A percentile compares a stretch with the other conserved stretches of the same genome.
Conservation (phyloP, 305 asterid genomes). For the Salvia sclarea region DNA sequence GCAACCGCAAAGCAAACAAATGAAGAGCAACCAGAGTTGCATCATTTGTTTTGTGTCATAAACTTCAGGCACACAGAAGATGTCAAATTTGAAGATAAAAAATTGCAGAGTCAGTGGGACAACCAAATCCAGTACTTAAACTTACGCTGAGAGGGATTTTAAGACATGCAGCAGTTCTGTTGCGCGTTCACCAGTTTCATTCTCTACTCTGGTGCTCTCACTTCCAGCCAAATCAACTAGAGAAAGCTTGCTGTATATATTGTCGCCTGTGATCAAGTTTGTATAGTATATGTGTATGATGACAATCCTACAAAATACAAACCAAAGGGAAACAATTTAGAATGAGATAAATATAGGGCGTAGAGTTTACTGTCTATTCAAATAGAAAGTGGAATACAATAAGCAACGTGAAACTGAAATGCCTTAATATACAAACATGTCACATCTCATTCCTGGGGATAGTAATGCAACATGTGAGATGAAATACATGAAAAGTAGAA, state of each 20-base stretch:
- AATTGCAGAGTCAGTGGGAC: conserved; percentile 18
- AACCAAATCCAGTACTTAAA: conserved; percentile 33
- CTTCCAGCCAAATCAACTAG: conserved; percentile 98
- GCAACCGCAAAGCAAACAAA: conserved; percentile 7
- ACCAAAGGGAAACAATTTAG: conserved; percentile 25
- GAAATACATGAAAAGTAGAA: conserved; percentile 18
- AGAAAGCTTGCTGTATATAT: conserved; percentile 83
- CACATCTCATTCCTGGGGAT: not conserved
- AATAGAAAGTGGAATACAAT: conserved; percentile 23
- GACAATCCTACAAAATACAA: conserved; percentile 68
- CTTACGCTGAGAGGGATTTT: conserved; percentile 96
- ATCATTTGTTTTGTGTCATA: not conserved
- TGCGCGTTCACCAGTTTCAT: conserved; percentile 75
- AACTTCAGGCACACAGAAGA: conserved; percentile 20
- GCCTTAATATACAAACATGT: conserved; percentile 19
- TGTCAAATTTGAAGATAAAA: conserved; percentile 29
- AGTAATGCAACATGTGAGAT: conserved; percentile 4
- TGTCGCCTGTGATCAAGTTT: conserved; percentile 92
- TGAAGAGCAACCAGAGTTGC: conserved; percentile 8
- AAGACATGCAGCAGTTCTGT: conserved; percentile 90
- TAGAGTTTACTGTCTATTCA: conserved; percentile 9
- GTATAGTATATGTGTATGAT: conserved; percentile 76
- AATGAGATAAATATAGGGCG: conserved; percentile 14
- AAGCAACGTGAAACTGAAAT: conserved; percentile 7
- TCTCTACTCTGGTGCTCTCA: conserved; percentile 56